Evolutionary conservation across 495 filamentous ascomycete genomes (phyloP).

Genomic region (Paragyromitra xinjiangensis): DNA sequence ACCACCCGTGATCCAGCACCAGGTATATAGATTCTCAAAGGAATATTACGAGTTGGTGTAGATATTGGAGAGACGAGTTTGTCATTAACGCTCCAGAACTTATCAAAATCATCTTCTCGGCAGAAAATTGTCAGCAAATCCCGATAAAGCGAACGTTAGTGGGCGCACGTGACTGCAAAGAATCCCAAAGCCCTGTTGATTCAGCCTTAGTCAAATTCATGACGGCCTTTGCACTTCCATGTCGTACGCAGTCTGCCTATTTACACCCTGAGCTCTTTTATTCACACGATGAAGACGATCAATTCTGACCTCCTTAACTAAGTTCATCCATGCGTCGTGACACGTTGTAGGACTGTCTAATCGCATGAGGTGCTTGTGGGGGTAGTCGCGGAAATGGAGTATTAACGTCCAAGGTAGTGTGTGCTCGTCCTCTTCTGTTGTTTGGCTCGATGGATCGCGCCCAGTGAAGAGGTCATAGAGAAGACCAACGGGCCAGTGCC

Average conservation of each 20-base stretch:
- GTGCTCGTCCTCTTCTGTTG: conserved; percentile 60
- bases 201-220: conserved; percentile 92
- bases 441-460: conserved; percentile 64
- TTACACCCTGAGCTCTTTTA: conserved; percentile 25
- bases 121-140: conserved; percentile 28
- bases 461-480: conserved; percentile 87
- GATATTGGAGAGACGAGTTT: conserved; percentile 80
- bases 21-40: conserved; percentile 87
- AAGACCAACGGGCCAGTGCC: conserved; percentile 84
- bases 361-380: conserved; percentile 70
- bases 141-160: conserved; percentile 6
- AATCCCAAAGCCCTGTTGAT: conserved; percentile 84
- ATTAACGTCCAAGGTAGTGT: conserved; percentile 79
- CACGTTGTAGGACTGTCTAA: conserved; percentile 67
- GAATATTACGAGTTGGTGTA: conserved; percentile 78
- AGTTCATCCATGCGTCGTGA: conserved; percentile 90
- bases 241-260: conserved; percentile 86
- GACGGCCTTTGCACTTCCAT: conserved; percentile 88
- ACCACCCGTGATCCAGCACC: conserved; percentile 64
- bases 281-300: conserved; percentile 10
- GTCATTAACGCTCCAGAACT: conserved; percentile 77
- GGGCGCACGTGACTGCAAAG: conserved; percentile 77
- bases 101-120: conserved; percentile 71
- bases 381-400: conserved; percentile 81
- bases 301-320: conserved; percentile 77